Evolutionary conservation across 331 rosid genomes (phyloP), one percentile per base, ranked within the genome.

Genomic region (Stylosanthes scabra): DNA sequence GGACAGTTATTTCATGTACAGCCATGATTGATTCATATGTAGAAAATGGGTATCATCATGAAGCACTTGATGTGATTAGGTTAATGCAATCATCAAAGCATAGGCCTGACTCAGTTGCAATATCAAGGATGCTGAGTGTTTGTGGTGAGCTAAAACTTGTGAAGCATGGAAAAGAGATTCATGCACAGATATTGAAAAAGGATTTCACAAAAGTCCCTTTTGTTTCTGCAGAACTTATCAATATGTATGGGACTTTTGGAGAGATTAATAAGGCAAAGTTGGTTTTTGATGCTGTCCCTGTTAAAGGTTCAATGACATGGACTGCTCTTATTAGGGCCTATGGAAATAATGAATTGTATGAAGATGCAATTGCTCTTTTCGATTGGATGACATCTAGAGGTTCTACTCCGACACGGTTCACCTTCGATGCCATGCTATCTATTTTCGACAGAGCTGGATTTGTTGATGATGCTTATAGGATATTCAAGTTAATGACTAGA

Each of bases 271-370:
- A 68, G 71, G 97, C 92, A 11, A 80, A 78, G 70, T 75, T 72
- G 77, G 87, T 79, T 47, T 92, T 88, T 47, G 63, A 77, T 51
- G 78, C 85, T 11, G 78, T 90, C 64, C 85, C 87, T 4, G 74
- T 87, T 6, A 92, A 88, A 85, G 96, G 96, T 59, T 79, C 91
- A 4, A 88, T 92, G 92, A 82, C 97, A 72, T 81, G 92, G 91
- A 90, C 97, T n/a, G 94, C 97, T 67, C 81, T 92, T 12, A 83
- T 90, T 64, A 86, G 84, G 81, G 91, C 96, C 37, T 77, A 85
- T 64, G 91, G 84, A 68, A 57, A 74, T 58, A 85, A 81, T 71
- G 76, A 69, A 15, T 75, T 81, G 81, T 81, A 57, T 77, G 71
- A 58, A 72, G 84, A 85, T 69, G 98, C 90, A 64, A 56, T 92